Conservation (phyloP, 73 alveolate species). For the Paraurostyla sp. region DNA sequence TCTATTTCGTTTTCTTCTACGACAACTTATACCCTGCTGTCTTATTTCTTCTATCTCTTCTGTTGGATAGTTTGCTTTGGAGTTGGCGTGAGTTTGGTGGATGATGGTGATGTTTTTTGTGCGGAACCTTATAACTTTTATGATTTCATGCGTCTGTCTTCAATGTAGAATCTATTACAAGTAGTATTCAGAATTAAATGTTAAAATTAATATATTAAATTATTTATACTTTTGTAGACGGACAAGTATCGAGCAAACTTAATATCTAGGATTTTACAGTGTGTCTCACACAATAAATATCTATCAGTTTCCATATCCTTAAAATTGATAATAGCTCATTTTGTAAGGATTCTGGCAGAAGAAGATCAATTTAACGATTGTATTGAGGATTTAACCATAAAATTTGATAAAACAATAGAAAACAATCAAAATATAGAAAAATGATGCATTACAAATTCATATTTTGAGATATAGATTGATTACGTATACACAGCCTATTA, state of each 20-base stretch:
- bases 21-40: background rate
- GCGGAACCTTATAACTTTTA: slow-evolving; percentile 32
- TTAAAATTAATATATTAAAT: background rate
- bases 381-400: too few relatives aligned
- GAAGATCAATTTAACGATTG: too few relatives aligned
- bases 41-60: background rate
- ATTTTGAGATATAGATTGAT: background rate
- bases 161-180: background rate
- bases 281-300: too few relatives aligned
- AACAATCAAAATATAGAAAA: too few relatives aligned
- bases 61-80: background rate
- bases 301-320: too few relatives aligned
- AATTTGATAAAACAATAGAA: too few relatives aligned
- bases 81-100: background rate
- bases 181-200: background rate
- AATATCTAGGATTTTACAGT: too few relatives aligned
- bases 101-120: background rate
- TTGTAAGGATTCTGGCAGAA: too few relatives aligned
- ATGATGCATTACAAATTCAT: background rate
- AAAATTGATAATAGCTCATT: too few relatives aligned
- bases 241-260: too few relatives aligned
- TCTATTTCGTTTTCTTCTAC: slow-evolving; percentile 3
- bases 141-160: slow-evolving; percentile 4
- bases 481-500: background rate
- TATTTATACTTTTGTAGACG: too few relatives aligned